Conservation (phyloP, 306 rosid genomes). For the Acacia crassicarpa region DNA sequence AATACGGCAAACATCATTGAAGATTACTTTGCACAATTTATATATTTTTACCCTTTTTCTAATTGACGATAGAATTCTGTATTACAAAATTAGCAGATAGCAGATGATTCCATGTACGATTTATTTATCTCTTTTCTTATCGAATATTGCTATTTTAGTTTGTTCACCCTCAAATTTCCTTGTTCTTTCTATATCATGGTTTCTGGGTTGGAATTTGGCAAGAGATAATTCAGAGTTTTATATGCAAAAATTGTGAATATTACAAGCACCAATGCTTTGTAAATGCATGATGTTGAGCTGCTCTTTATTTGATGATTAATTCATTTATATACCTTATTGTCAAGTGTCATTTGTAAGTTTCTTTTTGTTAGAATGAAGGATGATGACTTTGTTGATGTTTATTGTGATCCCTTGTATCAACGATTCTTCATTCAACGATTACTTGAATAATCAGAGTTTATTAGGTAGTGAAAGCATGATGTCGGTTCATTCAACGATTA, state of each 20-base stretch:
- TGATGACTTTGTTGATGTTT: not conserved
- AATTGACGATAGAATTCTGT: too few species aligned
- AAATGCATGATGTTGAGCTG: slow-evolving; percentile 17
- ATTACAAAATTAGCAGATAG: too few species aligned
- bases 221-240: slow-evolving; percentile 57
- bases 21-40: too few species aligned
- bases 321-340: not conserved
- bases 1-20: too few species aligned
- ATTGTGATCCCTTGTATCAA: not conserved
- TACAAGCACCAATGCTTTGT: slow-evolving; percentile 85
- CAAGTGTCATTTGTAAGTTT: not conserved
- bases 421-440: too few species aligned
- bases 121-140: too few species aligned
- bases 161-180: not conserved
- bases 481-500: too few species aligned
- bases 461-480: too few species aligned
- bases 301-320: slow-evolving; percentile 17
- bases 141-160: too few species aligned
- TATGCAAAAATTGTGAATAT: slow-evolving; percentile 74
- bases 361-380: not conserved
- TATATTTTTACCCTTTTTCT: too few species aligned
- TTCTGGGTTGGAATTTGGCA: slow-evolving; percentile 40
- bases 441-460: too few species aligned
- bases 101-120: too few species aligned
- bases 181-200: slow-evolving; percentile 25